A percentile compares a stretch with the other conserved stretches of the same genome.
Conservation (phyloP, 108 stramenopile genomes). For the Mayamaea pseudoterrestris region DNA sequence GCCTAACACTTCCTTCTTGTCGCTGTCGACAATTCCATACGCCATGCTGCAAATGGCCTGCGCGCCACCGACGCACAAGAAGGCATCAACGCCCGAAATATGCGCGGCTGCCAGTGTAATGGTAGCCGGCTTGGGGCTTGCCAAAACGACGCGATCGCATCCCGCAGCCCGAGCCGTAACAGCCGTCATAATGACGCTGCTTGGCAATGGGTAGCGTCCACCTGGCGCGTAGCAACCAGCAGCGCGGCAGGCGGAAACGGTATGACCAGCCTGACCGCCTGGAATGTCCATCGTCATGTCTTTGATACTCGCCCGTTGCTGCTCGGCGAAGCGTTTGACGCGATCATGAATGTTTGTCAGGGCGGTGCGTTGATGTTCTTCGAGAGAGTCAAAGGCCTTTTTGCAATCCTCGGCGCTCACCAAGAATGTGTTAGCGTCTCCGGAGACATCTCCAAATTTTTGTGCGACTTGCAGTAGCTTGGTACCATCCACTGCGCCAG, state of each 20-base stretch:
- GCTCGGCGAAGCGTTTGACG: conserved; percentile 80
- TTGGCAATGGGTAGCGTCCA: conserved; percentile 95
- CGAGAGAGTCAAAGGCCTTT: conserved; percentile 54
- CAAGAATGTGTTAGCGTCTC: conserved; percentile 22
- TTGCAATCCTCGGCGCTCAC: conserved; percentile 40
- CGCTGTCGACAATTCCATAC: conserved; percentile 52
- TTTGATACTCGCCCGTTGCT: conserved; percentile 73
- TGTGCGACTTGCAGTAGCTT: conserved; percentile 44
- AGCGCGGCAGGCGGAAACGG: conserved; percentile 82
- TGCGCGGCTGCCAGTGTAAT: conserved; percentile 91
- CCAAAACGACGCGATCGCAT: conserved; percentile 82
- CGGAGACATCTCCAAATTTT: conserved; percentile 55
- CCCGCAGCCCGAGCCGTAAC: conserved; percentile 95
- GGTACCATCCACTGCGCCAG: conserved; percentile 20
- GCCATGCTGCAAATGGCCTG: conserved; percentile 94
- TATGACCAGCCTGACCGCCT: conserved; percentile 93
- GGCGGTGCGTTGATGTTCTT: conserved; percentile 38
- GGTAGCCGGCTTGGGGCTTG: conserved; percentile 81
- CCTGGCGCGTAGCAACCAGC: conserved; percentile 99
- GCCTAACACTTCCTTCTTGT: conserved; percentile 35
- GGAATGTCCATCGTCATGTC: conserved; percentile 89
- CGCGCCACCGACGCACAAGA: conserved; percentile 90
- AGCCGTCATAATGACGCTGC: conserved; percentile 96
- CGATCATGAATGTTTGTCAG: conserved; percentile 71
- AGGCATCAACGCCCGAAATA: conserved; percentile 77